Evolutionary conservation across 1,284 basidiomycete species (phyloP), one percentile per base, ranked within the genome.

Genomic region (Apiotrichum siamense): DNA sequence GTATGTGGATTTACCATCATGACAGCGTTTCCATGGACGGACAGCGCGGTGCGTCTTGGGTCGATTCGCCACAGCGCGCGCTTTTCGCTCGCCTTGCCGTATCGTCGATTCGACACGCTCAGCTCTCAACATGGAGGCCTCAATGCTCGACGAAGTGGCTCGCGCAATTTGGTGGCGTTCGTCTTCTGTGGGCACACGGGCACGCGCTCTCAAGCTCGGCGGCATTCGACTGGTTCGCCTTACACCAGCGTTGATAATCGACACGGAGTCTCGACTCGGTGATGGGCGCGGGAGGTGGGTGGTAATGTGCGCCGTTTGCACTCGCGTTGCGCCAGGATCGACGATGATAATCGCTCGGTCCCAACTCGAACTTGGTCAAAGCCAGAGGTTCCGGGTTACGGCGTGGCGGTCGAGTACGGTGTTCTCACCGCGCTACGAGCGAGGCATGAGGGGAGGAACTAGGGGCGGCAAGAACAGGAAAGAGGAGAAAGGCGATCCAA

Each of bases 371-470:
- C 41, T 31, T 32, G 18, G 41, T 29, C 41, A n/a, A 6, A 11
- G 6, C 15, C 41, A 21, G 20, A 35, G 29, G 33, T 35, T 35
- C 33, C 13, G 26, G 20, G 10, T 15, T 13, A 10, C 13, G 41
- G 29, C 21, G 37, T 38, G 37, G 41, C 39, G 39, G n/a, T 41
- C 21, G 25, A 24, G 39, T 41, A n/a, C 17, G 15, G 27, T 20
- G 26, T 5, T 13, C n/a, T 45, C 44, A 45, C 33, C 33, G 33
- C 44, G 23, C 44, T 45, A 36, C 44, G n/a, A 45, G 49, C 46
- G 40, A 47, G 54, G 38, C 26, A 50, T 51, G 43, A 55, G 54
- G 54, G 42, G 24, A 29, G 33, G 49, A 42, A 41, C 49, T 48
- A 46, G 40, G 29, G 35, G 45, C 21, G 31, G 0, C 23, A 26